Conservation (phyloP, 2,329 filamentous ascomycete genomes). For the Curvularia lunata region DNA sequence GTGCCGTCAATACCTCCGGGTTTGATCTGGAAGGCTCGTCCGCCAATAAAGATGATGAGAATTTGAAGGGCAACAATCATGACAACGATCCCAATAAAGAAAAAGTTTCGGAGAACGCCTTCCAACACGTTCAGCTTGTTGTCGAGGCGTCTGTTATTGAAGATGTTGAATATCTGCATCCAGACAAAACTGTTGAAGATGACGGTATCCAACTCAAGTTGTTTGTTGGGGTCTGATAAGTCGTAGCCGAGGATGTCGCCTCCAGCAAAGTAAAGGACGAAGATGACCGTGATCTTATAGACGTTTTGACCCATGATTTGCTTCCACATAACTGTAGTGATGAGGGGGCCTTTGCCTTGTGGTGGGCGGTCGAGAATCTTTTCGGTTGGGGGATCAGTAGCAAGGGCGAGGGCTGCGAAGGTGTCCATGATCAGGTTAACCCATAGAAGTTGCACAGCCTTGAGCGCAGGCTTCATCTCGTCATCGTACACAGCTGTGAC, state of each 20-base stretch:
- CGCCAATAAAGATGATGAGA: constrained; percentile 64
- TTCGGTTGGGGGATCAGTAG: constrained; percentile 94
- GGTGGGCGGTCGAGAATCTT: constrained; percentile 92
- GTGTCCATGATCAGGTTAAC: constrained; percentile 97
- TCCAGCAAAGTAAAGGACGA: constrained; percentile 67
- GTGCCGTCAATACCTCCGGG: constrained; percentile 56
- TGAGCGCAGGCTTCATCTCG: constrained; percentile 88
- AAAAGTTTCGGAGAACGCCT: constrained; percentile 62
- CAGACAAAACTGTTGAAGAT: constrained; percentile 75
- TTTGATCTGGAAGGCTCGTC: constrained; percentile 60
- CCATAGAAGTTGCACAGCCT: constrained; percentile 95
- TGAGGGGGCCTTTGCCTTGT: constrained; percentile 83
- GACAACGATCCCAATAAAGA: constrained; percentile 64
- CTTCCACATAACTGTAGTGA: constrained; percentile 67
- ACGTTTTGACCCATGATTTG: constrained; percentile 69
- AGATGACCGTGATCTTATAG: constrained; percentile 65
- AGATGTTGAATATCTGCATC: constrained; percentile 75
- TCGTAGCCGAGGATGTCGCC: constrained; percentile 62
- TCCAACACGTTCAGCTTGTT: constrained; percentile 69
- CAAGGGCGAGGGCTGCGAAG: constrained; percentile 90
- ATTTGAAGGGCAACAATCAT: constrained; percentile 66
- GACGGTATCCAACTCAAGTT: constrained; percentile 63
- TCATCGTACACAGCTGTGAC: constrained; percentile 85
- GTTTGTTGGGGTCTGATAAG: constrained; percentile 38
- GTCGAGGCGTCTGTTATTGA: constrained; percentile 69